These are phyloP conservation scores for Cryphonectria nitschkei DNA, from an alignment of 2,329 filamentous ascomycete species.

Conservation along the genomic window DNA sequence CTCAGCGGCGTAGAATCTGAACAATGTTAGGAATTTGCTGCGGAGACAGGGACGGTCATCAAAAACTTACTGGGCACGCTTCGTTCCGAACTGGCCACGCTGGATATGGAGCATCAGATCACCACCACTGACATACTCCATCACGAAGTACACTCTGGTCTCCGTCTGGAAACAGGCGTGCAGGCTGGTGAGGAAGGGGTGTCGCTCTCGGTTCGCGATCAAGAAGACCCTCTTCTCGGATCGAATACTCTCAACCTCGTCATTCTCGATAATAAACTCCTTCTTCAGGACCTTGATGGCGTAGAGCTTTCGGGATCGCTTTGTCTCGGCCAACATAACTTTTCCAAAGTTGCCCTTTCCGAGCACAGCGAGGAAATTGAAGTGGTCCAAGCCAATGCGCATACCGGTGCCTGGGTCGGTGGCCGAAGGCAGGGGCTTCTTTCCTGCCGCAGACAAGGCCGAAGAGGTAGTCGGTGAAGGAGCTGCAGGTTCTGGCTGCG, in stretches of 20 bases:
- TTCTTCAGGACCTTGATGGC: constrained; percentile 99
- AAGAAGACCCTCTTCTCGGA: constrained; percentile 98
- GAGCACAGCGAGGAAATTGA: constrained; percentile 97
- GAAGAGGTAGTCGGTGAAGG: constrained; percentile 40
- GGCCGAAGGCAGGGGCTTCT: constrained; percentile 70
- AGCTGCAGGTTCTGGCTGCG: constrained; percentile 41
- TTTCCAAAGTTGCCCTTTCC: constrained; percentile 99
- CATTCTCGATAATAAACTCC: constrained; percentile 99
- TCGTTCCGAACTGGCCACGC: constrained; percentile 91
- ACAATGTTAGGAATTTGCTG: constrained; percentile 29
- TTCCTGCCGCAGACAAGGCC: constrained; percentile 41
- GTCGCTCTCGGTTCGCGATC: constrained; percentile 94
- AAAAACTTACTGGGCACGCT: constrained; percentile 82
- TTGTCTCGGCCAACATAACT: constrained; percentile 98
- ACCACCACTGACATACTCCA: constrained; percentile 99
- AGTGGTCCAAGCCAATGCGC: constrained; percentile 94
- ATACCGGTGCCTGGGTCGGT: constrained; percentile 74
- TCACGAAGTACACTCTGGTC: constrained; percentile 97
- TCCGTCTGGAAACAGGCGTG: constrained; percentile 99
- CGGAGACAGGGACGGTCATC: not conserved
- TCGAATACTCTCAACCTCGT: constrained; percentile 96
- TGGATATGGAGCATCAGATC: constrained; percentile 99
- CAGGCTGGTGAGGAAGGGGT: constrained; percentile 92
- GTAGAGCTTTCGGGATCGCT: constrained; percentile 87
- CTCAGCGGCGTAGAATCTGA: constrained; percentile 92